phyloP scores from a whole-genome alignment of 129 eudicot species.

The Chrysanthemum seticuspe region DNA sequence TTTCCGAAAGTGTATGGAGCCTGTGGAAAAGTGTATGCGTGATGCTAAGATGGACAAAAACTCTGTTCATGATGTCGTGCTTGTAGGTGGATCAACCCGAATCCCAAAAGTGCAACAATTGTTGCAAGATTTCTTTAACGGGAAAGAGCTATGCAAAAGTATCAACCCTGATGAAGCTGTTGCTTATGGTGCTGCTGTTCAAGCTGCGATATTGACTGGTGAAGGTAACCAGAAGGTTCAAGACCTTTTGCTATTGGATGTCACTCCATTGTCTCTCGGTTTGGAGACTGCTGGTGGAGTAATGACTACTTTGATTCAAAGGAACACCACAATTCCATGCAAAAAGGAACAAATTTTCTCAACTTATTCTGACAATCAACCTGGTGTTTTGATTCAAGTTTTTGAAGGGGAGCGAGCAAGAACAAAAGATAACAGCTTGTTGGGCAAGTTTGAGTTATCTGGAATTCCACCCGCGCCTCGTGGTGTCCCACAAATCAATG shows the following conservation, averaged over 20 bases:
- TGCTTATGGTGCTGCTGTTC: constrained; percentile 32
- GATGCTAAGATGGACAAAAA: constrained; percentile 42
- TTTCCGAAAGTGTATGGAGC: constrained; percentile 30
- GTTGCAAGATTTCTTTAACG: constrained; percentile 24
- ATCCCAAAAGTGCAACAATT: constrained; percentile 33
- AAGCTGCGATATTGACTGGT: constrained; percentile 25
- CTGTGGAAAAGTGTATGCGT: constrained; percentile 28
- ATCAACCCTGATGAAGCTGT: constrained; percentile 34
- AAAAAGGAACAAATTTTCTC: constrained; percentile 5
- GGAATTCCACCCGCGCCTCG: constrained; percentile 21
- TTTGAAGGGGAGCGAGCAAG: constrained; percentile 23
- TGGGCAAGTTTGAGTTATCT: constrained; percentile 16
- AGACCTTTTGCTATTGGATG: constrained; percentile 25
- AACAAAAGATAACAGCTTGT: constrained; percentile 11
- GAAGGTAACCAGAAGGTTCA: constrained; percentile 22
- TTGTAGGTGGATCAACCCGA: constrained; percentile 31
- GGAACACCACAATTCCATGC: constrained; percentile 24
- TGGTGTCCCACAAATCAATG: constrained; percentile 4
- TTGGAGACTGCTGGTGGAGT: constrained; percentile 16
- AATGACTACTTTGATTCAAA: constrained; percentile 20
- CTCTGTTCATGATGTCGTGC: constrained; percentile 29
- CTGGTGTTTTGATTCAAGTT: background rate
- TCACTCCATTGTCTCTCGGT: constrained; percentile 26
- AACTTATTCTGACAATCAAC: constrained; percentile 9
- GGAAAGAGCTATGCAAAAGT: constrained; percentile 27